Evolutionary conservation across 2,329 filamentous ascomycete species (phyloP).

Genomic region (Stemphylium lycopersici): DNA sequence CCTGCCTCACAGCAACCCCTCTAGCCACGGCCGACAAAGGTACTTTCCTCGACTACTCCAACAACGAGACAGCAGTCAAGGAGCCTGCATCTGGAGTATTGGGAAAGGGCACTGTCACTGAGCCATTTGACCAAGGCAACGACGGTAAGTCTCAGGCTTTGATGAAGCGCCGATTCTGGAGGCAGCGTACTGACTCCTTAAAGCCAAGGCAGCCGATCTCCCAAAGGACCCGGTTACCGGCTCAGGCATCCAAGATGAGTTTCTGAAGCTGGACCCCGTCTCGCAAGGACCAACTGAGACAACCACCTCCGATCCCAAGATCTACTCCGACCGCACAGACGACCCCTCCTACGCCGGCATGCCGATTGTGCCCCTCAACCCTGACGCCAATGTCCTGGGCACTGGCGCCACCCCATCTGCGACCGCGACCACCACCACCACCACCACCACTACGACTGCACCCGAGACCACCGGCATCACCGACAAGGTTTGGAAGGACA

Average conservation of each 20-base stretch:
- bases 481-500: conserved; percentile 35
- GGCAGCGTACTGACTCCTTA: neutral
- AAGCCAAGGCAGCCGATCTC: conserved; percentile 12
- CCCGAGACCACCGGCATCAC: conserved; percentile 40
- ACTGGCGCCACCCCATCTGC: conserved; percentile 28
- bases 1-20: conserved; percentile 18
- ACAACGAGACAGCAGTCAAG: conserved; percentile 49
- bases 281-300: conserved; percentile 10
- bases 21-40: conserved; percentile 15
- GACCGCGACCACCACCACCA: conserved; percentile 39
- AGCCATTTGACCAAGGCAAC: conserved; percentile 83
- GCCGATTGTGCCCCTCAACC: conserved; percentile 27
- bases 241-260: conserved; percentile 10
- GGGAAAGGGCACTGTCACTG: conserved; percentile 69
- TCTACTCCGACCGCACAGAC: conserved; percentile 20
- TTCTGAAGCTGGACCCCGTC: conserved; percentile 24
- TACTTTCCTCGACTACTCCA: conserved; percentile 20
- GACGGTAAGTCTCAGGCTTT: conserved; percentile 4
- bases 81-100: conserved; percentile 77
- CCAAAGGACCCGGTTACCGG: conserved; percentile 7
- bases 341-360: conserved; percentile 21
- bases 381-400: conserved; percentile 25
- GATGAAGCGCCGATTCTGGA: neutral
- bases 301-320: conserved; percentile 12
- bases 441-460: conserved; percentile 26